phyloP scores from a whole-genome alignment of 2,329 filamentous ascomycete species.

The Trichoderma sp. region DNA sequence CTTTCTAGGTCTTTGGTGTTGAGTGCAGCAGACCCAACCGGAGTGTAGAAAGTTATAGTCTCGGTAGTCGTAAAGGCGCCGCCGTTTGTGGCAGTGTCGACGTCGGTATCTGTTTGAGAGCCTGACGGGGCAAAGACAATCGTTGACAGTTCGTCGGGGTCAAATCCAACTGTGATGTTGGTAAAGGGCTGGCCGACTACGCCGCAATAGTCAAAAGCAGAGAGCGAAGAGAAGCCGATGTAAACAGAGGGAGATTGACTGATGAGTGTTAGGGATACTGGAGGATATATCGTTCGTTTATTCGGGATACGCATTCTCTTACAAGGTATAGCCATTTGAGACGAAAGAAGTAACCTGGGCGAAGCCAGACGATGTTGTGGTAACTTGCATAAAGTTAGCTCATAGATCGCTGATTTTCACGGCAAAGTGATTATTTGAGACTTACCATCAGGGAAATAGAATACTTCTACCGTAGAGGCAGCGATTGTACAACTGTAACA shows the following conservation, averaged over 20 bases:
- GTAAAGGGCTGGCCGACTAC: slow-evolving; percentile 8
- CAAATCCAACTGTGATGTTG: slow-evolving; percentile 27
- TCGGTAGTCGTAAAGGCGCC: not conserved
- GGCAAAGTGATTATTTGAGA: not conserved
- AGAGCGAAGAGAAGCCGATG: slow-evolving; percentile 28
- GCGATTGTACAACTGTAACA: slow-evolving; percentile 26
- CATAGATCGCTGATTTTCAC: not conserved
- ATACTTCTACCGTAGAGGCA: slow-evolving; percentile 27
- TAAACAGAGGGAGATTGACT: slow-evolving; percentile 27
- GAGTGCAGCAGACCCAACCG: slow-evolving; percentile 15
- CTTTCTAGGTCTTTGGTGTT: slow-evolving; percentile 26
- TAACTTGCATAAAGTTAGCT: slow-evolving; percentile 15
- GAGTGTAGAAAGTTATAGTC: not conserved
- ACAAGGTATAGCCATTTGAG: slow-evolving; percentile 23
- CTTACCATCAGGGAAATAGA: slow-evolving; percentile 18
- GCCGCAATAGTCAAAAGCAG: slow-evolving; percentile 26
- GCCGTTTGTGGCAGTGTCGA: not conserved
- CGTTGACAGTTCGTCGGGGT: slow-evolving; percentile 23
- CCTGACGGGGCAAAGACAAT: slow-evolving; percentile 3
- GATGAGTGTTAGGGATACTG: not conserved
- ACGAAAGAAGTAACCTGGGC: slow-evolving; percentile 20
- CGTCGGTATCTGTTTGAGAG: not conserved
- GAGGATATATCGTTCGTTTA: not conserved
- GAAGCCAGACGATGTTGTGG: not conserved
- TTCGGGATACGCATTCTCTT: not conserved